These are phyloP conservation scores for Scenedesmus sp. DNA, from an alignment of 163 green algal genomes.

Conservation along the genomic window DNA sequence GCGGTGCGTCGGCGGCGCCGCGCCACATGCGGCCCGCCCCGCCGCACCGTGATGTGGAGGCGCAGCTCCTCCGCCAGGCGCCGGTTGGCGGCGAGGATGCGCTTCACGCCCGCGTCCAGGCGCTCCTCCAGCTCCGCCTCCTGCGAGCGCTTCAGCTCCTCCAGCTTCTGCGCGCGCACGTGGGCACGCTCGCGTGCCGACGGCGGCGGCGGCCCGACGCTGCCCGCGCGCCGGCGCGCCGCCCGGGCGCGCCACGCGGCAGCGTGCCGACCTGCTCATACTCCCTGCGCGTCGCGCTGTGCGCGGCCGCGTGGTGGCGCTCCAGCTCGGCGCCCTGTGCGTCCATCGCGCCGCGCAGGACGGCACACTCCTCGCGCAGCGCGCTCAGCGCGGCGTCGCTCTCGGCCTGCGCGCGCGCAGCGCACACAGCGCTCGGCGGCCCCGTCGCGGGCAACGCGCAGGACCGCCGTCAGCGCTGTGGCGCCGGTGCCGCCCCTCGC, in stretches of 20 bases:
- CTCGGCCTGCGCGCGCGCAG: neutral
- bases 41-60: conserved; percentile 74
- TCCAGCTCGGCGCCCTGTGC: conserved; percentile 71
- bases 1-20: too few species aligned
- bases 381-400: conserved; percentile 49
- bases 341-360: conserved; percentile 57
- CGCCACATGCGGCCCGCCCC: too few species aligned
- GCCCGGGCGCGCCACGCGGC: too few species aligned
- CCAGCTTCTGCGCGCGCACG: conserved; percentile 39
- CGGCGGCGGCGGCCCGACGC: too few species aligned
- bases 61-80: conserved; percentile 81
- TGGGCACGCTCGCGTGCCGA: too few species aligned
- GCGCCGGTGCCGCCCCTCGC: neutral
- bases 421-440: neutral
- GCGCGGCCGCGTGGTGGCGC: conserved; percentile 77
- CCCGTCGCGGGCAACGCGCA: neutral
- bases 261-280: conserved; percentile 64
- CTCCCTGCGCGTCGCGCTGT: conserved; percentile 70
- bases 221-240: too few species aligned
- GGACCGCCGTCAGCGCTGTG: neutral
- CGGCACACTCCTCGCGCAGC: conserved; percentile 60
- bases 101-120: conserved; percentile 74
- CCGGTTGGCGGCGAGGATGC: conserved; percentile 85
- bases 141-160: conserved; percentile 49
- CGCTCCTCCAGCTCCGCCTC: conserved; percentile 72